phyloP scores from a whole-genome alignment of 2,329 filamentous ascomycete genomes.

The Didymella lethalis region DNA sequence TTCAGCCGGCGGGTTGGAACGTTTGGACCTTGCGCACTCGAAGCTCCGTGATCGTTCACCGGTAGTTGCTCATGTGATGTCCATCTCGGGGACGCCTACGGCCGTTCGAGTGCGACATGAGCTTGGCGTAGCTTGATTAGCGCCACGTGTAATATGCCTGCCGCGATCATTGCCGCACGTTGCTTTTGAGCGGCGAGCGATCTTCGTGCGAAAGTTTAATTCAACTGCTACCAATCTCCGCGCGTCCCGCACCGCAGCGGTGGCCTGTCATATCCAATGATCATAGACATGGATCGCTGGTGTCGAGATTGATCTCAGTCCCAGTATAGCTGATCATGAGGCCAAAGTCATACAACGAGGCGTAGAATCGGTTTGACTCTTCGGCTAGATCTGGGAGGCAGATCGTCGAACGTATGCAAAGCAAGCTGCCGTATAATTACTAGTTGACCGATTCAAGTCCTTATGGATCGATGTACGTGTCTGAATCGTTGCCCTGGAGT shows the following conservation, averaged over 20 bases:
- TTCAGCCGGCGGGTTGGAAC: not conserved
- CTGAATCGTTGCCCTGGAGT: not conserved
- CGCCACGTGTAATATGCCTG: constrained; percentile 17
- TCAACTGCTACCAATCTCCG: constrained; percentile 13
- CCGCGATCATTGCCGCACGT: constrained; percentile 22
- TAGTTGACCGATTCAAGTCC: not conserved
- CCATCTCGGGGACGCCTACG: not conserved
- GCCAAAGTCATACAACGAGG: not conserved
- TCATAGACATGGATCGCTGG: constrained; percentile 26
- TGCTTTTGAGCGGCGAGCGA: not conserved
- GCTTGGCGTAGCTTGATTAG: constrained; percentile 12
- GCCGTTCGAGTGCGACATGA: constrained; percentile 3
- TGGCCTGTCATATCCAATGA: constrained; percentile 24
- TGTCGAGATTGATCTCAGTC: not conserved
- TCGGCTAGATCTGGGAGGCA: not conserved
- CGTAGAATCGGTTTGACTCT: constrained; percentile 10
- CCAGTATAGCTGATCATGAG: not conserved
- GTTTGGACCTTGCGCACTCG: not conserved
- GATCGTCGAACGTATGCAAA: not conserved
- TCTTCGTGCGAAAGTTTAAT: not conserved
- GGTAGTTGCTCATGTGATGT: constrained; percentile 12
- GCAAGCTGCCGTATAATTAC: not conserved
- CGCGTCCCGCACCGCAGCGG: constrained; percentile 26
- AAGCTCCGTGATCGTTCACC: constrained; percentile 7
- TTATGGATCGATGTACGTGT: not conserved